Percentiles rank a stretch among this genome's conserved stretches.
These are phyloP conservation scores for Diaporthe ampelina DNA, from an alignment of 2,329 filamentous ascomycete genomes.

Conservation along the genomic window DNA sequence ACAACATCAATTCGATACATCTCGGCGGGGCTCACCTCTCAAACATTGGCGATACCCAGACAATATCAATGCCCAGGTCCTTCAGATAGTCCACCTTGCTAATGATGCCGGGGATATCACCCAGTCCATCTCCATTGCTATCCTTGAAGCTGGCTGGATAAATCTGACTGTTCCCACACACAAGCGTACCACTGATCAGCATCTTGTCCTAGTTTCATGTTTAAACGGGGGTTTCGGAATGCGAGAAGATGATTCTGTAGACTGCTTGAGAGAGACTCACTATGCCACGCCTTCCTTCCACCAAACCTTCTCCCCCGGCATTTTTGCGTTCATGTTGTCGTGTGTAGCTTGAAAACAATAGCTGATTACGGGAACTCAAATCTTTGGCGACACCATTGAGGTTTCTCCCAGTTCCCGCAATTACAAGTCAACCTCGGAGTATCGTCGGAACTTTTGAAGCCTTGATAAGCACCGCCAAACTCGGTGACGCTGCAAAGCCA, in stretches of 20 bases:
- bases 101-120: slow-evolving; percentile 67
- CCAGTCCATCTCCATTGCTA: slow-evolving; percentile 66
- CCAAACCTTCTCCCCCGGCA: slow-evolving; percentile 36
- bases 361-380: not conserved
- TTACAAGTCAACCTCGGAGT: not conserved
- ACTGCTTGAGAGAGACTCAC: slow-evolving; percentile 24
- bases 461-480: not conserved
- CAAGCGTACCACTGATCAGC: not conserved
- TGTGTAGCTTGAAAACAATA: not conserved
- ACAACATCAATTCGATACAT: not conserved
- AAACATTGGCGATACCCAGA: slow-evolving; percentile 60
- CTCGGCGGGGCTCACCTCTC: slow-evolving; percentile 19
- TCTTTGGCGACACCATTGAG: not conserved
- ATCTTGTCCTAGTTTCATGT: not conserved
- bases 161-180: slow-evolving; percentile 57
- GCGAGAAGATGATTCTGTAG: not conserved
- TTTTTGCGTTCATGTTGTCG: not conserved
- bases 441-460: not conserved
- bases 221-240: no score
- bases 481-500: not conserved
- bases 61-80: slow-evolving; percentile 63
- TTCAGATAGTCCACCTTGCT: slow-evolving; percentile 66
- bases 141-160: slow-evolving; percentile 70
- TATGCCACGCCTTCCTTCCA: slow-evolving; percentile 42
- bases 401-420: not conserved